Percentiles rank a stretch among this genome's conserved stretches.
These are phyloP conservation scores for Trametes sanguinea DNA, from an alignment of 768 basidiomycete genomes.

Conservation along the genomic window DNA sequence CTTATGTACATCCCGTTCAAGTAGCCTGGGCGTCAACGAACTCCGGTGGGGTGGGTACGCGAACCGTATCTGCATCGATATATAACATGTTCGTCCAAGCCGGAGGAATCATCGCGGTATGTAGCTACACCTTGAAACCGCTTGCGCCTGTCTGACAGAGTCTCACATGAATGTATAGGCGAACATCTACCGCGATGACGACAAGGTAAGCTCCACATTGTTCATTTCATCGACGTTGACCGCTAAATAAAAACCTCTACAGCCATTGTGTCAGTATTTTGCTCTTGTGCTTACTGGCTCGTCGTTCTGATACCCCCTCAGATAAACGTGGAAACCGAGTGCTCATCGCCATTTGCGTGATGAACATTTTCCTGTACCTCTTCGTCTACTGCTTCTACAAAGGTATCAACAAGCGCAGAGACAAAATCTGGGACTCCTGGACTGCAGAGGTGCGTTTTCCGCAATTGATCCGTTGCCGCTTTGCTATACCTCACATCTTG, in stretches of 20 bases:
- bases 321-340: constrained; percentile 62
- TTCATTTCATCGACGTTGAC: neutral
- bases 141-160: neutral
- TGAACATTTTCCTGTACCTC: constrained; percentile 57
- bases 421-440: constrained; percentile 54
- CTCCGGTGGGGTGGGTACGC: constrained; percentile 58
- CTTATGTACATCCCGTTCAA: constrained; percentile 37
- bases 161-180: constrained; percentile 29
- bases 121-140: constrained; percentile 7
- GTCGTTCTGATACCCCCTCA: constrained; percentile 26
- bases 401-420: constrained; percentile 49
- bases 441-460: constrained; percentile 36
- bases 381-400: constrained; percentile 58
- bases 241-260: constrained; percentile 12
- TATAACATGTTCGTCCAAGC: constrained; percentile 73
- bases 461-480: neutral
- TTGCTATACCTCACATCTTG: neutral
- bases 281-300: neutral
- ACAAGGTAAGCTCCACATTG: constrained; percentile 28
- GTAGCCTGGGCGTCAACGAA: constrained; percentile 63
- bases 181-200: constrained; percentile 60
- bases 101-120: constrained; percentile 48
- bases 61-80: constrained; percentile 46
- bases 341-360: constrained; percentile 53
- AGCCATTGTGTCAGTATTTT: constrained; percentile 28